Evolutionary conservation across 2,329 filamentous ascomycete genomes (phyloP).

Genomic region (Leptodontidium sp.): DNA sequence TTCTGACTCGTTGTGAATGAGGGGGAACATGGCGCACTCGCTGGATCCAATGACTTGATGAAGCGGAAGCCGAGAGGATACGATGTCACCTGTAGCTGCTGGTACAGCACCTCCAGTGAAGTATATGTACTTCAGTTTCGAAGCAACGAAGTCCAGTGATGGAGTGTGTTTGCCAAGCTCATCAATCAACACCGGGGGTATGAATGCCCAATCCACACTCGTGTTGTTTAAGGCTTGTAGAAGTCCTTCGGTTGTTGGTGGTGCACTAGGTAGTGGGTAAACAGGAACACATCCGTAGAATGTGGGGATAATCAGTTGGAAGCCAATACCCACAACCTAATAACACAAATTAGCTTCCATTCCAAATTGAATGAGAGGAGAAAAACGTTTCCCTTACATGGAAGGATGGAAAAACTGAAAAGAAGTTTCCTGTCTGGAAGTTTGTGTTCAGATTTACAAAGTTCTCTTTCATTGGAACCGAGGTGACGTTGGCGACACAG

Average conservation of each 20-base stretch:
- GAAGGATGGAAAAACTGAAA: slow-evolving; percentile 15
- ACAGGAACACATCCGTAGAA: slow-evolving; percentile 15
- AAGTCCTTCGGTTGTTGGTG: slow-evolving; percentile 10
- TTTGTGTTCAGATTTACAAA: slow-evolving; percentile 11
- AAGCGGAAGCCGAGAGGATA: slow-evolving; percentile 7
- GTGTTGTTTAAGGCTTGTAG: slow-evolving; percentile 13
- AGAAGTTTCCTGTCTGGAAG: slow-evolving; percentile 13
- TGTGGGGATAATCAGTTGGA: slow-evolving; percentile 14
- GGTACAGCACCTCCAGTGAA: slow-evolving; percentile 21
- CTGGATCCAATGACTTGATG: slow-evolving; percentile 14
- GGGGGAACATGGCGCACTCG: slow-evolving; percentile 15
- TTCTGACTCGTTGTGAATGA: slow-evolving; percentile 6
- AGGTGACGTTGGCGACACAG: slow-evolving; percentile 12
- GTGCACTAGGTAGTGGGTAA: slow-evolving; percentile 1
- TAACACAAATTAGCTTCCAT: background rate
- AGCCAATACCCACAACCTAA: slow-evolving; percentile 4
- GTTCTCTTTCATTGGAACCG: slow-evolving; percentile 6
- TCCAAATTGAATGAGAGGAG: too few relatives aligned
- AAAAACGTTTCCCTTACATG: background rate
- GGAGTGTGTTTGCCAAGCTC: slow-evolving; percentile 13
- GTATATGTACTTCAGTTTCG: slow-evolving; percentile 15
- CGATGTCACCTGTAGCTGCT: slow-evolving; percentile 6
- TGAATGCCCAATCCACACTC: slow-evolving; percentile 23
- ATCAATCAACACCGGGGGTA: slow-evolving; percentile 18
- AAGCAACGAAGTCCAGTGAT: slow-evolving; percentile 15